Percentiles rank a stretch among this genome's conserved stretches.
phyloP scores from a whole-genome alignment of 208 protist species.

The Crithidia thermophila region DNA sequence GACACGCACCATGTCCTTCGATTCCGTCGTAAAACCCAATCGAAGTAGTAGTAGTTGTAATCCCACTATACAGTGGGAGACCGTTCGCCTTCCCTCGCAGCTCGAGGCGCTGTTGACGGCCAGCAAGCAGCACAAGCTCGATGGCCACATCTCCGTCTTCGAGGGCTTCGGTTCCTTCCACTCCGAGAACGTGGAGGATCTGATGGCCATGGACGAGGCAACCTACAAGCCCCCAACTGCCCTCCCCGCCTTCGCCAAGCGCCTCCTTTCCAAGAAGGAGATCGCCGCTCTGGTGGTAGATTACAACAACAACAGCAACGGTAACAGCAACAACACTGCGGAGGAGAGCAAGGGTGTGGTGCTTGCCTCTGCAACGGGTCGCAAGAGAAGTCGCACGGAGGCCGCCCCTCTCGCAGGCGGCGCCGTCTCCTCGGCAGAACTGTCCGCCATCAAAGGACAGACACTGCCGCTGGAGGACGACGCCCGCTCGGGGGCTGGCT shows the following conservation, averaged over 20 bases:
- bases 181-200: conserved; percentile 89
- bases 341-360: too few species aligned
- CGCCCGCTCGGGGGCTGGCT: conserved; percentile 6
- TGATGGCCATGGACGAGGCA: conserved; percentile 46
- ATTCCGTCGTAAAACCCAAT: neutral
- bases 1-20: neutral
- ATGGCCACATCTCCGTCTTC: conserved; percentile 49
- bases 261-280: conserved; percentile 44
- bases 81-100: conserved; percentile 25
- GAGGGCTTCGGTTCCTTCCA: conserved; percentile 94
- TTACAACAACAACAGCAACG: neutral
- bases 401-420: neutral
- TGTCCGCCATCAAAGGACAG: conserved; percentile 1
- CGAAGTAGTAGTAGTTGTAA: too few species aligned
- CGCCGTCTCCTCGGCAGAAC: conserved; percentile 10
- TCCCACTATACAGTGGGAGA: conserved; percentile 41
- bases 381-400: conserved; percentile 16
- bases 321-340: neutral
- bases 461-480: neutral
- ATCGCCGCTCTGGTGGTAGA: conserved; percentile 18
- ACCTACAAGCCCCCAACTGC: conserved; percentile 54
- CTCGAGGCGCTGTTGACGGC: conserved; percentile 37
- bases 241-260: conserved; percentile 50
- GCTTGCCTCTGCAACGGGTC: neutral
- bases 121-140: conserved; percentile 27